A percentile compares a stretch with the other conserved stretches of the same genome.
phyloP scores from a whole-genome alignment of 306 rosid species.

The Cucumis sativus region DNA sequence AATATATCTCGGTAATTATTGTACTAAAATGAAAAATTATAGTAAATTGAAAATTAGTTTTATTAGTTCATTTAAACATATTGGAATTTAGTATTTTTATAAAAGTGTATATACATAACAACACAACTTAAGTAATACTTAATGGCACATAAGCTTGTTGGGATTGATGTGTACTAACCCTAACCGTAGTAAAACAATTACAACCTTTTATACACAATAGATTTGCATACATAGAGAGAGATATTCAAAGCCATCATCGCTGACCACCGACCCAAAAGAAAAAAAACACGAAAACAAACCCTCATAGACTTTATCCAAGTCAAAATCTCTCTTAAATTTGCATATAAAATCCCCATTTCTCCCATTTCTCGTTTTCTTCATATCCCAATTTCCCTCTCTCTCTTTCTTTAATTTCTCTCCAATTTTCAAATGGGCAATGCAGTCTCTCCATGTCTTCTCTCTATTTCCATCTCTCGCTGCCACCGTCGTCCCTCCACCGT shows the following conservation, averaged over 20 bases:
- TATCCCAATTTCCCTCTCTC: background rate
- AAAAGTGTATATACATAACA: too few species aligned
- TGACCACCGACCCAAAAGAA: slow-evolving; percentile 52
- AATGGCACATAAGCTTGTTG: too few species aligned
- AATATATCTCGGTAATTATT: too few species aligned
- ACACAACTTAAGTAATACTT: too few species aligned
- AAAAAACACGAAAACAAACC: background rate
- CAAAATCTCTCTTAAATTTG: slow-evolving; percentile 21
- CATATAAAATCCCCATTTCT: slow-evolving; percentile 6
- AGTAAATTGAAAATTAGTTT: too few species aligned
- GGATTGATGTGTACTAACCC: background rate
- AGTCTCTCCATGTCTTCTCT: slow-evolving; percentile 30
- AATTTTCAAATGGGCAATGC: slow-evolving; percentile 41
- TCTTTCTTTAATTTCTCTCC: background rate
- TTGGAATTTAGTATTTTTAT: too few species aligned
- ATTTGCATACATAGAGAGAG: too few species aligned
- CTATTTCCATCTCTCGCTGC: background rate
- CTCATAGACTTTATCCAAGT: slow-evolving; percentile 33
- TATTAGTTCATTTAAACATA: too few species aligned
- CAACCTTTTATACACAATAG: too few species aligned
- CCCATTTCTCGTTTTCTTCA: background rate
- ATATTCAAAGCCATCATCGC: slow-evolving; percentile 62
- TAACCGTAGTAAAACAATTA: too few species aligned
- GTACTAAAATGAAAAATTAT: too few species aligned
- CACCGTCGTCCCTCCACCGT: background rate